Base-by-base conservation (phyloP, 1,284 basidiomycete genomes). In the Sutorius eximius region DNA sequence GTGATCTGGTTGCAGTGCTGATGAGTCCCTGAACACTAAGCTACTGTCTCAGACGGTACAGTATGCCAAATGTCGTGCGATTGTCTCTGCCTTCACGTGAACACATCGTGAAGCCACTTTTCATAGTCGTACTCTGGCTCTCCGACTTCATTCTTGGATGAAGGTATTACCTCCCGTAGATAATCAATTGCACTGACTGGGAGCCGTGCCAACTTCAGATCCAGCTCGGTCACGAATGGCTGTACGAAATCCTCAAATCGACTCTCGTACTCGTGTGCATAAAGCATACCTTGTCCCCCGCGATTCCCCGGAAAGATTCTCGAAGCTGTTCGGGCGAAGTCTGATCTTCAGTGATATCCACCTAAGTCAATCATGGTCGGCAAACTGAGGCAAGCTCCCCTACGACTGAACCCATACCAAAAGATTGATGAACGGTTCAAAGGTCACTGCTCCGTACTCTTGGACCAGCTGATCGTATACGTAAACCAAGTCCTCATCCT, bases 281-380 rank as follows among this genome's bases (percentile, higher is more conserved):
- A 34, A 16, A 20, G 56, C 81, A 42, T 59, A 91, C 94, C 82
- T 98, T 98, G 67, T 95, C 90, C 13, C 80, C 83, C 2, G 95
- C 93, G 43, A 98, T 87, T 9, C 92, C 93, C 45, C 92, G 86
- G 85, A 99, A 99, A 2, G 95, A 87, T 61, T 95, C 93, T 20
- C 92, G 85, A 57, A 99, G 80, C 68, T 98, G 96, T 52, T 95
- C 93, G 0, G 90, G 84, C 1, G 93, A 91, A 1, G 93, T 95
- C 52, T 96, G 93, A 69, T 98, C 97, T 75, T 98, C 93, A 30
- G 87, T 96, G 61, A 98, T 96, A 46, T 95, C 93, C 45, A 95
- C 90, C 93, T 95, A 37, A 5, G 24, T 38, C 47, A 30, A 40
- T 8, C 59, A 18, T 43, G 40, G 42, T 58, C 36, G 49, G 49